Evolutionary conservation across 2,329 filamentous ascomycete species (phyloP).

Genomic region (Gaeumannomyces tritici): DNA sequence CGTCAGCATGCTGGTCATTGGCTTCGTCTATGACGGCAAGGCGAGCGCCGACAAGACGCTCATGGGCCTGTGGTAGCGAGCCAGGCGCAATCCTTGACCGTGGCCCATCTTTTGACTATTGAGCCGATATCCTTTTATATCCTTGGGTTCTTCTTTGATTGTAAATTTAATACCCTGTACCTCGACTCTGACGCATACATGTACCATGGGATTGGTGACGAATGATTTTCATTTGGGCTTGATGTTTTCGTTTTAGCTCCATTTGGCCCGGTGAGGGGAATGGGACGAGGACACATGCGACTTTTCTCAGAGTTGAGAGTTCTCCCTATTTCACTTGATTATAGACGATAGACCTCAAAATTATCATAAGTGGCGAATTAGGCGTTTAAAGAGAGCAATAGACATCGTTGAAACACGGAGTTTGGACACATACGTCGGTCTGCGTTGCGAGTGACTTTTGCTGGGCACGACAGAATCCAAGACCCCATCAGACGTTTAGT

Average conservation of each 20-base stretch:
- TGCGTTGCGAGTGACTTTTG: too few species aligned
- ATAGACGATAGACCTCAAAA: not conserved
- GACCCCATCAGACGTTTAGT: too few species aligned
- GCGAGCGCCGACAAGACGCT: not conserved
- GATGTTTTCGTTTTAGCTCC: not conserved
- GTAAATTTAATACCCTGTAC: not conserved
- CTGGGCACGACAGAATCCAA: too few species aligned
- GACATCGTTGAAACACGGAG: not conserved
- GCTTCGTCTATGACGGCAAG: slow-evolving; percentile 8
- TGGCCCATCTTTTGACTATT: not conserved
- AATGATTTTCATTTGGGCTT: not conserved
- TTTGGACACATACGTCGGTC: not conserved
- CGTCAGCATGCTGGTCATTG: slow-evolving; percentile 11
- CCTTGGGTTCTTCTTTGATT: not conserved
- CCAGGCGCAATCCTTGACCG: not conserved
- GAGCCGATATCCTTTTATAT: not conserved
- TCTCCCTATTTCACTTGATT: not conserved
- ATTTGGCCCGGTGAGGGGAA: not conserved
- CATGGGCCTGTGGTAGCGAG: not conserved
- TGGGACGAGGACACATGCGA: too few species aligned
- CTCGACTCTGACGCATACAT: not conserved
- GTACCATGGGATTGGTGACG: not conserved
- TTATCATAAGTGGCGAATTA: not conserved
- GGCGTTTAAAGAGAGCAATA: not conserved
- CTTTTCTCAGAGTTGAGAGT: too few species aligned